Evolutionary conservation across 1,139 yeast genomes (phyloP), one percentile per base, ranked within the genome.

Genomic region (Starmera stellimalicola): DNA sequence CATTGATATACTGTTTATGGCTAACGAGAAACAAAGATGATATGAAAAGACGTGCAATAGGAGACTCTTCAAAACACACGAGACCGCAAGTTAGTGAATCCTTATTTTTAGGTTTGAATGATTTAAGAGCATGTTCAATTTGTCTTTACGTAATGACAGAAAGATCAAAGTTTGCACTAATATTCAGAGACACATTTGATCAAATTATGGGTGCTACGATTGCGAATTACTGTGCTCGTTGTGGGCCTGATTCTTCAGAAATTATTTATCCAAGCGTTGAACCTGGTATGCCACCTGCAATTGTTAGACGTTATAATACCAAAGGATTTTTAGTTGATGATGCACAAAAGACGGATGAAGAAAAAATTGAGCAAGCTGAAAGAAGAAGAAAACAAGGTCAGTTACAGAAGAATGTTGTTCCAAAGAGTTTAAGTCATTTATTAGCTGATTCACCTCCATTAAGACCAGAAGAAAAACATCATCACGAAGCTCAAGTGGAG

Each of bases 71-170:
- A 10, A 69, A 67, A 39, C 77, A 70, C 44, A 70, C 76, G 2
- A 57, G 73, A 40, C 76, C 76, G 7, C 54, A 64, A 4, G 68
- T 69, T n/a, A 64, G 72, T 5, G 72, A 66, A 25, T 59, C 64
- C 19, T 51, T 70, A 24, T 68, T 70, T 39, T 60, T 66, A 11
- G 70, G 73, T 1, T 54, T 74, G 46, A 77, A 74, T 48, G 77
- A 71, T 49, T 51, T 74, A 22, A 58, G 78, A 36, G 75, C 77
- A 7, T 74, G 80, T 42, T 71, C 79, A 1, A 63, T 71, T 10
- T 68, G 76, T 37, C 52, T 74, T 16, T 73, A 70, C 45, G 75
- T 71, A 5, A 70, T 74, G 74, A 65, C 77, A n/a, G 80, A 73
- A 45, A 59, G 80, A 39, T 69, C 79, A 0, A 62, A 65, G 39